Evolutionary conservation across 495 filamentous ascomycete genomes (phyloP), one percentile per base, ranked within the genome.

Genomic region (Trichocladium uniseriatum): DNA sequence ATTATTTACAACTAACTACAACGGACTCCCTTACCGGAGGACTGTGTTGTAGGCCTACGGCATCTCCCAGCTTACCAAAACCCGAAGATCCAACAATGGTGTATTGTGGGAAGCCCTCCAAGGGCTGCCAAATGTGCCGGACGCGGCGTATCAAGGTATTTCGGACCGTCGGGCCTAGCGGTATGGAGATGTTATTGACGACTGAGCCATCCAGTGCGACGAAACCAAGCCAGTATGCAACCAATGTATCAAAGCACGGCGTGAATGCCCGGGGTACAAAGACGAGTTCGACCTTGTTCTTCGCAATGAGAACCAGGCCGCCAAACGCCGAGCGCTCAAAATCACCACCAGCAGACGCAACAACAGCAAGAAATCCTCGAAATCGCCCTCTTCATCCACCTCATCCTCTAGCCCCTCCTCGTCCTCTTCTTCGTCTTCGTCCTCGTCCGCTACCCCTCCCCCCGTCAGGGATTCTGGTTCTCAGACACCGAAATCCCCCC

Each of bases 41-140:
- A n/a, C n/a, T n/a, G n/a, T n/a, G n/a, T n/a, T n/a, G n/a, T n/a
- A n/a, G n/a, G n/a, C n/a, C n/a, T n/a, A n/a, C n/a, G n/a, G n/a
- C 27, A 29, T 10, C 27, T 29, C 35, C 14, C 6, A 18, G 16
- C 35, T 6, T n/a, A 37, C 6, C 32, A 9, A 5, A 20, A 6
- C 1, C 9, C 18, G 9, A 21, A 5, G 9, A 21, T 6, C 4
- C 45, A n/a, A 35, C 20, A 41, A 87, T 87, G 83, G 83, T 87
- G 2, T 87, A 86, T 59, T 80, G 79, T 56, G 83, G 83, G 22
- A 83, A 84, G 62, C 83, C 83, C 43, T 84, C 81, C 49, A 74
- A 77, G 70, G 83, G 81, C 44, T 87, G 83, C 60, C 81, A 82
- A 62, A 80, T 82, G 69, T 87, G 83, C 58, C 72, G 82, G 62